Conservation (phyloP, 1,284 basidiomycete species). For the Cryptococcus neoformans region DNA sequence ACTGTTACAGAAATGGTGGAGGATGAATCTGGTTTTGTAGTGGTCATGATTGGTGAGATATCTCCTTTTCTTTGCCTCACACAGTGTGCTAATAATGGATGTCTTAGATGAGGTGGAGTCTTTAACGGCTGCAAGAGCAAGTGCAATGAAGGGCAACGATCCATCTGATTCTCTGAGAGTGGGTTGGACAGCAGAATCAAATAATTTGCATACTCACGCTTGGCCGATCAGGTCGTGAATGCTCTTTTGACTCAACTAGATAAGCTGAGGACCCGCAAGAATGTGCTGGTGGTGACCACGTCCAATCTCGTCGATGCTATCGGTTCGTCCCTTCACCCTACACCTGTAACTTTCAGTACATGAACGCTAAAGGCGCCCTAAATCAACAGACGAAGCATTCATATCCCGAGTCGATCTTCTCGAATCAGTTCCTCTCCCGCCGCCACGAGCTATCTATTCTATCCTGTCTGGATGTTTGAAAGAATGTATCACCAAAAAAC, state of each 20-base stretch:
- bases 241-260: slow-evolving; percentile 96
- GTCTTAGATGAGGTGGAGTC: slow-evolving; percentile 89
- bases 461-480: slow-evolving; percentile 80
- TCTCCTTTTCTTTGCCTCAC: background rate
- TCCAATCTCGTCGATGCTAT: slow-evolving; percentile 95
- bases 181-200: slow-evolving; percentile 25
- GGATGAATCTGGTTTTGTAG: slow-evolving; percentile 85
- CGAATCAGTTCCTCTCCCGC: slow-evolving; percentile 88
- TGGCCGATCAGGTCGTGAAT: slow-evolving; percentile 78
- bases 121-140: slow-evolving; percentile 85
- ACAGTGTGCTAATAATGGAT: background rate
- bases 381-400: slow-evolving; percentile 76
- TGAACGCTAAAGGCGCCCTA: background rate
- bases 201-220: background rate
- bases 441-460: slow-evolving; percentile 86
- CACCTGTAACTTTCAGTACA: background rate
- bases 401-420: slow-evolving; percentile 96
- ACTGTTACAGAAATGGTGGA: slow-evolving; percentile 83
- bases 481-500: slow-evolving; percentile 67
- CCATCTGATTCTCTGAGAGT: slow-evolving; percentile 93
- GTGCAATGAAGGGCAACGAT: slow-evolving; percentile 91
- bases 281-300: slow-evolving; percentile 94
- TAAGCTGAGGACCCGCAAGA: slow-evolving; percentile 87
- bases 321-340: slow-evolving; percentile 55
- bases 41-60: slow-evolving; percentile 81